Percentiles rank a stretch among this genome's conserved stretches.
Conservation (phyloP, 495 filamentous ascomycete species). For the Lophiostoma macrostomum region DNA sequence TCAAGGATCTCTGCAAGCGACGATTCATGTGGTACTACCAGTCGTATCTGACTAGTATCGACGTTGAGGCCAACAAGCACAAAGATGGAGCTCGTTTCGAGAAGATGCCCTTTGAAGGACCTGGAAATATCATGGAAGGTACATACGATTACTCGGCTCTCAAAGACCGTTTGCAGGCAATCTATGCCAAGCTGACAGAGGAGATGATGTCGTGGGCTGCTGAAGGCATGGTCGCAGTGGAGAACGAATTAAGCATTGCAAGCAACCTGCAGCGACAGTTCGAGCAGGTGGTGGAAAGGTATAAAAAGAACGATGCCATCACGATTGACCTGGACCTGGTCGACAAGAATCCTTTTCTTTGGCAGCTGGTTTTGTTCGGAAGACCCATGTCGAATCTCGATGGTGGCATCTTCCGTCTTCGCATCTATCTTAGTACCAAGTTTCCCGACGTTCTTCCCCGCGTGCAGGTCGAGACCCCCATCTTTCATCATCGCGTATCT, state of each 20-base stretch:
- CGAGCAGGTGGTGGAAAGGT: constrained; percentile 74
- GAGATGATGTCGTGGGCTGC: constrained; percentile 70
- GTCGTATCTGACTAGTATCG: constrained; percentile 70
- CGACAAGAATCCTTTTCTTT: constrained; percentile 67
- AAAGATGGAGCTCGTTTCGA: constrained; percentile 61
- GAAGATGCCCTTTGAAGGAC: constrained; percentile 80
- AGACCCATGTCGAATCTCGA: constrained; percentile 91
- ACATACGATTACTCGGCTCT: constrained; percentile 79
- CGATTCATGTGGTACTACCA: constrained; percentile 96
- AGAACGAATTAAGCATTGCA: constrained; percentile 70
- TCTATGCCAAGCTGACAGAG: constrained; percentile 64
- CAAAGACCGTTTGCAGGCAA: constrained; percentile 59
- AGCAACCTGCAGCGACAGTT: constrained; percentile 78
- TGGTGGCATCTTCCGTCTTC: constrained; percentile 81
- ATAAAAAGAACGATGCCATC: constrained; percentile 63
- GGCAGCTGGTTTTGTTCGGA: constrained; percentile 77
- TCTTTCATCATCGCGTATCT: constrained; percentile 90
- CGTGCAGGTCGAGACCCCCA: constrained; percentile 70
- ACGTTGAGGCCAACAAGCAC: constrained; percentile 57
- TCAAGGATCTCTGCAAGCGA: constrained; percentile 85
- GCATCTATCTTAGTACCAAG: constrained; percentile 75
- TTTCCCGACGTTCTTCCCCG: constrained; percentile 92
- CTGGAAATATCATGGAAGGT: constrained; percentile 80
- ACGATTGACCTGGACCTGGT: constrained; percentile 72
- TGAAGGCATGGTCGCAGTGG: constrained; percentile 61